Evolutionary conservation across 495 filamentous ascomycete genomes (phyloP), one percentile per base, ranked within the genome.

Genomic region (Elaphomyces granulatus): DNA sequence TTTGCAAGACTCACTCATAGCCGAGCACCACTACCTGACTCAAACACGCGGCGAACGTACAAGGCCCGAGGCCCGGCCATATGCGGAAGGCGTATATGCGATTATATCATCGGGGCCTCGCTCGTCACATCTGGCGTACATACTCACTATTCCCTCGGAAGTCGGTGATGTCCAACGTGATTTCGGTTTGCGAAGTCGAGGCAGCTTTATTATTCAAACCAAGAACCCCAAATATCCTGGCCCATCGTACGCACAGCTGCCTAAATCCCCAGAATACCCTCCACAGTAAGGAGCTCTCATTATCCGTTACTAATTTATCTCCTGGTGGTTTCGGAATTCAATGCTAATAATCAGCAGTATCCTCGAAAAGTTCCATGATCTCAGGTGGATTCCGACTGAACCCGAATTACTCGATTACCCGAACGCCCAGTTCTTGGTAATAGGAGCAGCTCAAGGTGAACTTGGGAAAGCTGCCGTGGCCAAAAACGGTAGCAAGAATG

Each of bases 61-160:
- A 20, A 67, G 63, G 4, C 80, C 81, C 2, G 74, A 82, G 1
- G 81, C 83, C 9, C 73, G 71, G 1, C 81, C 83, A 1, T 71
- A 87, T 20, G 87, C 76, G 0, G 85, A 94, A 58, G 88, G 88
- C 1, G 75, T 94, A 14, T 94, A 96, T 51, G 81, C 80, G 1
- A 76, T 95, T 37, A 85, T 78, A 0, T 75, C 68, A 12, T 81
- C 81, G 0, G 77, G 76, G 2, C 6, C 23, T 28, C 62, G 75
- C 2, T 68, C 77, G 30, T 81, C 80, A 4, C 85, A 92, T 48
- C 66, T 96, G 3, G 81, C 70, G 0, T 95, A 96, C 46, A 67
- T 87, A 23, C 50, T 94, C 42, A 94, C 85, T 0, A 67, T 87
- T n/a, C 88, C 87, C 0, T 54, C 64, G 3, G 58, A 82, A 37